A percentile compares a stretch with the other conserved stretches of the same genome.
Evolutionary conservation across 1,284 basidiomycete species (phyloP).

Genomic region (Marasmius oreades): DNA sequence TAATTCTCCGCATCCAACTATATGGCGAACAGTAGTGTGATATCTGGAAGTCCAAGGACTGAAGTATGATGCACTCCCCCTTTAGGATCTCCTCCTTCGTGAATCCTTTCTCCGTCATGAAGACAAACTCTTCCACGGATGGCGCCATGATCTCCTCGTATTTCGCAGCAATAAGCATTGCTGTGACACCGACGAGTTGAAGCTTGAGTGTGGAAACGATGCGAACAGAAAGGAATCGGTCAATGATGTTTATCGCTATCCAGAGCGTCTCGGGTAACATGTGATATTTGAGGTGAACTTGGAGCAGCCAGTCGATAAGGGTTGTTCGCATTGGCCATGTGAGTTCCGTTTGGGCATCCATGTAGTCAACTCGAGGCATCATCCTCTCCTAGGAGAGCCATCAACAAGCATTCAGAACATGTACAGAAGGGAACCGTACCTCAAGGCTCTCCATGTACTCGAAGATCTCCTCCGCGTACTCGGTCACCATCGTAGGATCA

Average conservation of each 20-base stretch:
- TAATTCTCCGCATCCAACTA: slow-evolving; percentile 98
- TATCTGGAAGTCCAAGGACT: slow-evolving; percentile 92
- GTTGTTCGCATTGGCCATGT: slow-evolving; percentile 96
- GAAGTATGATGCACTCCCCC: slow-evolving; percentile 93
- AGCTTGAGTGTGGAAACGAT: slow-evolving; percentile 93
- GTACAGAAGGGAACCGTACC: slow-evolving; percentile 41
- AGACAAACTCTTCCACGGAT: slow-evolving; percentile 93
- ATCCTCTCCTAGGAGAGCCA: slow-evolving; percentile 57
- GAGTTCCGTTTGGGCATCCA: slow-evolving; percentile 93
- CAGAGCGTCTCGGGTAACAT: slow-evolving; percentile 98
- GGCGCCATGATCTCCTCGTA: slow-evolving; percentile 98
- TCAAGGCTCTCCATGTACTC: slow-evolving; percentile 92
- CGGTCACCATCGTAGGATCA: slow-evolving; percentile 97
- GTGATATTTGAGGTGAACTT: slow-evolving; percentile 96
- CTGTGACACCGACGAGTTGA: slow-evolving; percentile 96
- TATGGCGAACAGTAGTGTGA: slow-evolving; percentile 99
- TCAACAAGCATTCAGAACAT: slow-evolving; percentile 14
- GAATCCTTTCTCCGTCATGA: slow-evolving; percentile 96
- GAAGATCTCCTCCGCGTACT: slow-evolving; percentile 98
- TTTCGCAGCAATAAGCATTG: slow-evolving; percentile 97
- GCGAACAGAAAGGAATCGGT: slow-evolving; percentile 93
- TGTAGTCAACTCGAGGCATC: slow-evolving; percentile 95
- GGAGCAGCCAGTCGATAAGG: slow-evolving; percentile 97
- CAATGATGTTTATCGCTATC: slow-evolving; percentile 97
- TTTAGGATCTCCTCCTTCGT: slow-evolving; percentile 95